Base-by-base conservation (phyloP, 2,329 filamentous ascomycete species). In the Canariomyces notabilis region DNA sequence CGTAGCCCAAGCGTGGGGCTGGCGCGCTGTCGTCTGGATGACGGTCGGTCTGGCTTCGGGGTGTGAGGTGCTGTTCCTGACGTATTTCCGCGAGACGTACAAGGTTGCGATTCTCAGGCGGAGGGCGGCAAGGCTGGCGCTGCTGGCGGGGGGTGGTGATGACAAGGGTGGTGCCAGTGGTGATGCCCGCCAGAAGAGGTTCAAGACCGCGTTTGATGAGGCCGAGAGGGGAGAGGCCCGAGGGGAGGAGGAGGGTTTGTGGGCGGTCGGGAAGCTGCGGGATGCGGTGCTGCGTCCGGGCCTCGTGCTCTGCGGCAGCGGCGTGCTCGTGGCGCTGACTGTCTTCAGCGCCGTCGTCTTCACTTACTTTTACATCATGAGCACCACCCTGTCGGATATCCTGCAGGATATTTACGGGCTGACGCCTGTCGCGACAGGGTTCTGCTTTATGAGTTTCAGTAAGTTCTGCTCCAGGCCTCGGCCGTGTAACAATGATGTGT, bases 51-150 rank as follows among this genome's bases (percentile, higher is more conserved):
- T 82, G 21, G 73, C 77, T 0, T 59, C 66, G 5, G 51, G 66
- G 2, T 77, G 73, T 51, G 76, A 79, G 59, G 23, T 76, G 0
- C 39, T 72, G 4, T 76, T 81, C 50, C 58, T 82, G 6, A 63
- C 64, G 0, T 72, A 65, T 55, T 79, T 77, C 56, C 64, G 70
- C 5, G 81, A 85, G 64, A 84, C 81, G 11, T 84, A 83, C 61
- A 75, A 74, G 56, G 69, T 79, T 33, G 64, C 70, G 1, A 79
- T 83, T 37, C 61, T 83, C 34, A 61, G 69, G 35, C 65, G 66
- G 3, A 64, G 70, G 42, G 74, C 65, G 5, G 60, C 59, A 16
- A 58, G 57, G 35, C 48, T 65, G 46, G 58, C 62, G 9, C 35
- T 26, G 5, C 64, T 64, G 39, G 63, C 61, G 2, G 63, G 62